Evolutionary conservation across 2,329 filamentous ascomycete genomes (phyloP), one percentile per base, ranked within the genome.

Genomic region (Hirsutella minnesotensis): DNA sequence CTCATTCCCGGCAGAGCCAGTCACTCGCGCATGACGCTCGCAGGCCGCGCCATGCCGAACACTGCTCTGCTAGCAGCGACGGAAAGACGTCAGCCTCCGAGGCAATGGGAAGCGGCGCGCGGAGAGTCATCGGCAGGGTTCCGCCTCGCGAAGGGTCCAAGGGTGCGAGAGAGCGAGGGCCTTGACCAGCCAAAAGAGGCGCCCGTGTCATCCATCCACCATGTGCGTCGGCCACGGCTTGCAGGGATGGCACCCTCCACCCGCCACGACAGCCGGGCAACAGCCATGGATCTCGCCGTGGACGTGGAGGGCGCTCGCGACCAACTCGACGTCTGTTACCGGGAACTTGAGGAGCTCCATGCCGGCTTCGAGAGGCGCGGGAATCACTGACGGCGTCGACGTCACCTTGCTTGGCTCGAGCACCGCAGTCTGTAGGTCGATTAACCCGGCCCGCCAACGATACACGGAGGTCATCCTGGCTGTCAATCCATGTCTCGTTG

Each of bases 81-180:
- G 31, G 31, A 8, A 4, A 9, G 20, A 40, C 18, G 33, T 36
- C 38, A 44, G 31, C 38, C 38, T 44, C 33, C 42, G 31, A 36
- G 16, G 27, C 21, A 38, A 19, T n/a, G 16, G n/a, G 22, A 33
- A 10, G 31, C 31, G 24, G 31, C 29, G 33, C 5, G 29, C 42
- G 42, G 38, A 31, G 22, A n/a, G 42, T 21, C 24, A 29, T 33
- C 31, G 31, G 37, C 15, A 38, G 22, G 29, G 20, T 40, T 44
- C 42, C 42, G 42, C 42, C 19, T 19, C 30, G 38, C 38, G n/a
- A 40, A 44, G 38, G 37, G 37, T 39, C 38, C 10, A 40, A 44
- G 38, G 37, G 37, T 39, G 37, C 22, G 37, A 27, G 37, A 27
- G 20, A 19, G 36, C 13, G 36, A 8, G 7, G 15, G 33, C 8